These are phyloP conservation scores for Globisporangium paddicum DNA, from an alignment of 352 stramenopile genomes.

Conservation along the genomic window DNA sequence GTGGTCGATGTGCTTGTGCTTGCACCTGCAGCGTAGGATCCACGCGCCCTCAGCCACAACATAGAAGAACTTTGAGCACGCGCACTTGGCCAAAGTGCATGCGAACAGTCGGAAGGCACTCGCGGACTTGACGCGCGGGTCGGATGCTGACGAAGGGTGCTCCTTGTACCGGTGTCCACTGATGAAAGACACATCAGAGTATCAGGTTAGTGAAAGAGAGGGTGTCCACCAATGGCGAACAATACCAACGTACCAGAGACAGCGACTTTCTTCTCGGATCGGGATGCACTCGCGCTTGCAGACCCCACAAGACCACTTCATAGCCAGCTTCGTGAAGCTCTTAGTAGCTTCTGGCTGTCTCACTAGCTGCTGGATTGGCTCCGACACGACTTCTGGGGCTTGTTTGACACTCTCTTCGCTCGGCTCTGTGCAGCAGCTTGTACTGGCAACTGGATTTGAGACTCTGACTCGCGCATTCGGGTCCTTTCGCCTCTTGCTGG, in stretches of 20 bases:
- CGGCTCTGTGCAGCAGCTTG: not conserved
- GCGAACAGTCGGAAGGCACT: constrained; percentile 35
- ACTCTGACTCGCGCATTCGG: not conserved
- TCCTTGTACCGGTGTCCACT: constrained; percentile 79
- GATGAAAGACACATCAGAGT: not conserved
- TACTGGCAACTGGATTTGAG: not conserved
- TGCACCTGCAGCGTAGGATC: constrained; percentile 77
- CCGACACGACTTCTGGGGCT: not conserved
- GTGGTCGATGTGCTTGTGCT: constrained; percentile 78
- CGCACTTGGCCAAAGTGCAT: constrained; percentile 53
- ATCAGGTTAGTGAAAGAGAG: no score
- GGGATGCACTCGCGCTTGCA: constrained; percentile 77
- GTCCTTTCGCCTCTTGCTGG: not conserved
- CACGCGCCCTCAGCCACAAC: constrained; percentile 76
- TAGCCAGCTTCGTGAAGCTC: constrained; percentile 31
- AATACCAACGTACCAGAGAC: constrained; percentile 44
- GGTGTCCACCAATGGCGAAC: not conserved
- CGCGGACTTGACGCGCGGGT: constrained; percentile 34
- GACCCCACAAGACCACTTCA: constrained; percentile 56
- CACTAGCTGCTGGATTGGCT: not conserved
- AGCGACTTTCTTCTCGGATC: constrained; percentile 70
- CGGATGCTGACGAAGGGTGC: constrained; percentile 31
- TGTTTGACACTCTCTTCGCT: not conserved
- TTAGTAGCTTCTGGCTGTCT: not conserved
- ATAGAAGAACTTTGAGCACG: constrained; percentile 65